Base-by-base conservation (phyloP, 2,329 filamentous ascomycete genomes). In the Aspergillus sp. region DNA sequence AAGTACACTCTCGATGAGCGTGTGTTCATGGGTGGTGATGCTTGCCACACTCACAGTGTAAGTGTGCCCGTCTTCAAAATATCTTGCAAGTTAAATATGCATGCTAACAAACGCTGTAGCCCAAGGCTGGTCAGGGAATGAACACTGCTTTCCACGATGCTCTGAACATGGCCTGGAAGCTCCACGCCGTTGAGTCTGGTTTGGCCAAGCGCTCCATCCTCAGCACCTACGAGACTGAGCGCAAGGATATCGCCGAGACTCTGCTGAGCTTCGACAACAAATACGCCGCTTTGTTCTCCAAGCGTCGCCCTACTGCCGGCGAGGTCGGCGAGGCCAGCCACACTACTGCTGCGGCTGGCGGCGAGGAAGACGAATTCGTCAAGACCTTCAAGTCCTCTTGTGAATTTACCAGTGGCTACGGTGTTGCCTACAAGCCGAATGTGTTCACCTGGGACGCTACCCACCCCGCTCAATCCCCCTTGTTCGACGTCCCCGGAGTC, bases 81-180 rank as follows among this genome's bases (percentile, higher is more conserved):
- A 12, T 50, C 28, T 19, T 30, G 13, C 10, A 10, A 45, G 7
- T 36, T 30, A 48, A 2, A 13, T 4, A 30, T 12, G 28, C 28
- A 21, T 17, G 32, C 64, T 67, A 63, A 69, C 30, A 45, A 19
- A 28, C 55, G 1, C 21, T 59, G 19, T 72, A 79, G 58, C 86
- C 86, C 57, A 89, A 88, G 74, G 86, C 86, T 13, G 86, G 86
- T 15, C 86, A 88, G 69, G 86, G 86, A 59, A 88, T 85, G 83
- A 85, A 85, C 77, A 85, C 84, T 65, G 81, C 85, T 21, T 84
- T 85, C 76, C 76, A 83, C 51, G 81, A 83, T 69, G 92, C 92
- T 0, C 86, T 92, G 62, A 98, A 97, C 75, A 82, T 98, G 43
- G 93, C 93, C 7, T 98, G 93, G 93, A 98, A 98, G 80, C 91